Base-by-base conservation (phyloP, 257 asterid genomes). In the Solanum sparsipilum region DNA sequence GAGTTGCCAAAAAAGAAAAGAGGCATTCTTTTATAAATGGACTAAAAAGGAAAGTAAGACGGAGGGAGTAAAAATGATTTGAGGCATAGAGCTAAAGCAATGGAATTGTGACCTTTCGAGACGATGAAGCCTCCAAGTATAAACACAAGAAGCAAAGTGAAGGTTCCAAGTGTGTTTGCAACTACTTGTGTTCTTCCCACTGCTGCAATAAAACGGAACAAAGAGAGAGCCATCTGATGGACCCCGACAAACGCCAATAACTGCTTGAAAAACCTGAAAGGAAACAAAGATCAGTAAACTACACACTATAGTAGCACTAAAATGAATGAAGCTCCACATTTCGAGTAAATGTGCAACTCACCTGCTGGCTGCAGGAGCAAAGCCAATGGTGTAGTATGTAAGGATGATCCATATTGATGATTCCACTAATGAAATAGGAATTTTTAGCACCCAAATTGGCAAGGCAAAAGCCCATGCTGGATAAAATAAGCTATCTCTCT, bases 401-500 rank as follows among this genome's bases (percentile, higher is more conserved):
- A 96, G 89, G 76, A 92, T 13, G 35, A 94, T 91, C 98, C 98
- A 96, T 88, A 96, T 86, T 4, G 73, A 12, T 7, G 98, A 95
- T 88, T 96, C 98, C 91, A 91, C 73, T 1, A 95, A 46, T 0
- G 98, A 96, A 13, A 95, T 84, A 11, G 98, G 98, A 83, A 95
- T 89, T 9, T 95, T 90, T 3, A 95, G 94, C 6, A 92, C 89
- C 98, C 98, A 95, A 91, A 95, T 95, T 9, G 98, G 98, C 91
- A 96, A 88, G 4, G 98, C 96, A 85, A 96, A 96, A 8, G 98
- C 98, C 98, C 98, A 96, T 34, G 98, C 98, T 0, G 98, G 98
- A 84, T 92, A 95, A 89, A 96, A 96, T 15, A 93, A 86, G 58
- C 89, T 39, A 71, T 96, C 98, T 90, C 98, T 93, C 90, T 96